Conservation (phyloP, 106 monocot species). For the Acanthochlamys bracteata region DNA sequence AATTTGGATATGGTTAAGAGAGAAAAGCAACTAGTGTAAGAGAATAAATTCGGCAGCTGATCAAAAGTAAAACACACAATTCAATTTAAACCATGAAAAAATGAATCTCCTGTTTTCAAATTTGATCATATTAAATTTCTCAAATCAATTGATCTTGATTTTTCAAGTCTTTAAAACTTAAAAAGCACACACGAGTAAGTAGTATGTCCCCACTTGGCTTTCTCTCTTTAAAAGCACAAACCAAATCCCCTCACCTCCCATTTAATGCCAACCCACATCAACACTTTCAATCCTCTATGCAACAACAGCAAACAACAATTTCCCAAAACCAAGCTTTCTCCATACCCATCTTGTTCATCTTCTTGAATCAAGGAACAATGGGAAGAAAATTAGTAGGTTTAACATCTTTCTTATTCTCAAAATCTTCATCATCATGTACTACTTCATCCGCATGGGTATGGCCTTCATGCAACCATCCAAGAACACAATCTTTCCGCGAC, state of each 20-base stretch:
- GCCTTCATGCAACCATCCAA: slow-evolving; percentile 44
- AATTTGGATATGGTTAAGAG: too few relatives aligned
- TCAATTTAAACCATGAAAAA: too few relatives aligned
- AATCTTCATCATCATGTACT: neutral
- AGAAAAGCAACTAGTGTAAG: too few relatives aligned
- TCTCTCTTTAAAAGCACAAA: slow-evolving; percentile 3
- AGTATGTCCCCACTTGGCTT: slow-evolving; percentile 4
- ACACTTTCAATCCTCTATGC: neutral
- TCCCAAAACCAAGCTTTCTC: slow-evolving; percentile 10
- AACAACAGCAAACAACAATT: neutral
- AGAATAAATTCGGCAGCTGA: too few relatives aligned
- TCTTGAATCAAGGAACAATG: neutral
- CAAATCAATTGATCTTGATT: too few relatives aligned
- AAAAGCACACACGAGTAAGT: slow-evolving; percentile 14
- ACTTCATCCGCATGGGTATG: slow-evolving; percentile 22
- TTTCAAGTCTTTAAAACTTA: neutral
- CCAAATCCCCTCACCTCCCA: slow-evolving; percentile 4
- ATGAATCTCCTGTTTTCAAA: too few relatives aligned
- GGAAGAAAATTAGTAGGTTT: slow-evolving; percentile 14
- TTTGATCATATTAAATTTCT: too few relatives aligned
- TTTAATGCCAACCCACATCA: slow-evolving; percentile 7
- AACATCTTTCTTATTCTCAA: slow-evolving; percentile 10
- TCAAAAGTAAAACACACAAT: too few relatives aligned
- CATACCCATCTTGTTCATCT: too few relatives aligned
- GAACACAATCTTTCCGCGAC: slow-evolving; percentile 35